A percentile compares a stretch with the other conserved stretches of the same genome.
phyloP scores from a whole-genome alignment of 2,329 filamentous ascomycete species.

The Lachnellula subtilissima region DNA sequence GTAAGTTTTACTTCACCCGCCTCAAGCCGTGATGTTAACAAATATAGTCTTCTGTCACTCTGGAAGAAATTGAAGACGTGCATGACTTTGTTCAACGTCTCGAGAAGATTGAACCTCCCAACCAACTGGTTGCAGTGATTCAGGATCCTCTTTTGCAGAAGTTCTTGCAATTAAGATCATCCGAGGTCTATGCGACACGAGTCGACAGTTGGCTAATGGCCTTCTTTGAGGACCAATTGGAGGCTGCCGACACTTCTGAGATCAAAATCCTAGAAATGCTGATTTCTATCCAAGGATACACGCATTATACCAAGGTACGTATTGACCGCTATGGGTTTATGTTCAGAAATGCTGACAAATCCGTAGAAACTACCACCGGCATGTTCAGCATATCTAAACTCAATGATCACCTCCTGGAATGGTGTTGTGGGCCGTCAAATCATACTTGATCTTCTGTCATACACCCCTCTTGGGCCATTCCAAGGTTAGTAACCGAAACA shows the following conservation, averaged over 20 bases:
- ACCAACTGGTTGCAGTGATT: constrained; percentile 73
- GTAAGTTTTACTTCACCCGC: constrained; percentile 34
- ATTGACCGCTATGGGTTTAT: background rate
- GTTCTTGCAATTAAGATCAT: constrained; percentile 60
- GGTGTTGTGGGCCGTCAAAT: constrained; percentile 48
- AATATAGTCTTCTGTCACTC: constrained; percentile 52
- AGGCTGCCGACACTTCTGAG: constrained; percentile 46
- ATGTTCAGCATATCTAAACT: constrained; percentile 44
- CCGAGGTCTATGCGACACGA: constrained; percentile 46
- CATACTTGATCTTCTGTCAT: constrained; percentile 55
- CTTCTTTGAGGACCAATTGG: constrained; percentile 48
- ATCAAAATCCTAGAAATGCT: constrained; percentile 50
- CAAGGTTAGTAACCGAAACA: constrained; percentile 39
- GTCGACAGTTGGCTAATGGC: constrained; percentile 56
- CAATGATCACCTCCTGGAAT: constrained; percentile 57
- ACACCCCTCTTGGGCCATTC: constrained; percentile 51
- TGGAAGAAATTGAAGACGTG: constrained; percentile 75
- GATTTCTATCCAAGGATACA: constrained; percentile 51
- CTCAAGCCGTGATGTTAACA: background rate
- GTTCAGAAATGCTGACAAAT: constrained; percentile 12
- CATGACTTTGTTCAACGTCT: constrained; percentile 65
- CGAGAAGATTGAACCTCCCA: constrained; percentile 75
- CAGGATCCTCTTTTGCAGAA: constrained; percentile 76
- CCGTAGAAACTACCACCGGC: constrained; percentile 31
- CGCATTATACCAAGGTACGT: constrained; percentile 49